Conservation (phyloP, 495 filamentous ascomycete species). For the Trichoderma virens region DNA sequence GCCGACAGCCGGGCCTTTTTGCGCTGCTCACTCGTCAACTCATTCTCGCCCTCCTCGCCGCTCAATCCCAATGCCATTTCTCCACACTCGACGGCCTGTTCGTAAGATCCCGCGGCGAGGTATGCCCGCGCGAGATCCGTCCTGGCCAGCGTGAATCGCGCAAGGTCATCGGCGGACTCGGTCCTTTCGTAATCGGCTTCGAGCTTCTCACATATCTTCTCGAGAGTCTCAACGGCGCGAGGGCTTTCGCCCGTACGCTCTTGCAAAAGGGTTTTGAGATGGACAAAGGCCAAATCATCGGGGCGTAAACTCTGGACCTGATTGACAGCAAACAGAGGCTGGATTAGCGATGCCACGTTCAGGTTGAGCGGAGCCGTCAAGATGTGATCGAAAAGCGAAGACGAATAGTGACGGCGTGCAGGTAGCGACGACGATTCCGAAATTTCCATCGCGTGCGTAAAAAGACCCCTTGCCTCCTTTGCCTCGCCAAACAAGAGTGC, state of each 20-base stretch:
- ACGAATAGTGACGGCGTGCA: conserved; percentile 66
- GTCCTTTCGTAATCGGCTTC: conserved; percentile 78
- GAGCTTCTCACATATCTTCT: conserved; percentile 54
- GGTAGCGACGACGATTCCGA: conserved; percentile 63
- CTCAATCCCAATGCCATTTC: conserved; percentile 66
- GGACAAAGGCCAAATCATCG: conserved; percentile 58
- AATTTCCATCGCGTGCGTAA: conserved; percentile 95
- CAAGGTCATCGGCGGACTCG: conserved; percentile 64
- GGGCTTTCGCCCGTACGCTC: conserved; percentile 65
- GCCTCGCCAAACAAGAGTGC: conserved; percentile 64
- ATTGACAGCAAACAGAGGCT: conserved; percentile 78
- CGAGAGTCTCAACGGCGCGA: conserved; percentile 58
- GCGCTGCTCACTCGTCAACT: conserved; percentile 45
- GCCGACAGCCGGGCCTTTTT: conserved; percentile 68
- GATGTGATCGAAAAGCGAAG: conserved; percentile 72
- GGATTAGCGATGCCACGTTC: conserved; percentile 50
- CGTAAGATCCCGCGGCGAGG: conserved; percentile 57
- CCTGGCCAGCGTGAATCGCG: conserved; percentile 74
- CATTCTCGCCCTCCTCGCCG: conserved; percentile 47
- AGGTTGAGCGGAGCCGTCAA: conserved; percentile 44
- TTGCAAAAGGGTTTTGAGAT: conserved; percentile 71
- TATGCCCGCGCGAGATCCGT: conserved; percentile 74
- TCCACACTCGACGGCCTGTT: conserved; percentile 61
- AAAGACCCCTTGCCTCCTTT: conserved; percentile 71
- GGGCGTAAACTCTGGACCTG: conserved; percentile 66